phyloP scores from a whole-genome alignment of 176 grass and related monocot genomes.

The Paspalum notatum region DNA sequence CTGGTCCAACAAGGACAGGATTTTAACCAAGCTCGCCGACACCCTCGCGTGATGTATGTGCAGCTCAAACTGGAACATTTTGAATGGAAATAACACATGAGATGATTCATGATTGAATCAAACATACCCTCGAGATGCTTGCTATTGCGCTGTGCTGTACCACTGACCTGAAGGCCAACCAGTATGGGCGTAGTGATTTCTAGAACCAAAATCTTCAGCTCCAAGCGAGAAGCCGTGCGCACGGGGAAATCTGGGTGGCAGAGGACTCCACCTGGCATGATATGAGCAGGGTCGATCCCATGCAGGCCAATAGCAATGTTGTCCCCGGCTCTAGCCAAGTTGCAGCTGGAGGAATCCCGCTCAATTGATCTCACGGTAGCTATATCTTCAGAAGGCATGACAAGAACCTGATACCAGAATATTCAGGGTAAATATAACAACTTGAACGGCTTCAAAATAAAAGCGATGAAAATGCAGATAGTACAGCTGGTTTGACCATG shows the following conservation, averaged over 20 bases:
- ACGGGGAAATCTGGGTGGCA: constrained; percentile 81
- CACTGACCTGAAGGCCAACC: constrained; percentile 71
- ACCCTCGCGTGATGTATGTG: constrained; percentile 73
- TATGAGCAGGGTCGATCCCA: constrained; percentile 54
- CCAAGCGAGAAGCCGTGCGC: constrained; percentile 52
- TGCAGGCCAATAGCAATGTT: constrained; percentile 70
- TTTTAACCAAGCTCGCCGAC: constrained; percentile 61
- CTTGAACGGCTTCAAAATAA: background rate
- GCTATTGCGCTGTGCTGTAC: background rate
- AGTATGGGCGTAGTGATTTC: constrained; percentile 73
- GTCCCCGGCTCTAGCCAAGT: constrained; percentile 70
- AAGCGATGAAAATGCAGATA: background rate
- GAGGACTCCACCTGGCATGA: constrained; percentile 63
- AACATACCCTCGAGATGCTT: background rate
- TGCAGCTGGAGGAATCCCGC: constrained; percentile 59
- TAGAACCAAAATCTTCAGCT: constrained; percentile 79
- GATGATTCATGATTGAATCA: background rate
- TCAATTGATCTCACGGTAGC: constrained; percentile 57
- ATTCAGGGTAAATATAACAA: background rate
- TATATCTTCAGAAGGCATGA: constrained; percentile 74
- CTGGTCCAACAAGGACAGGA: constrained; percentile 66
- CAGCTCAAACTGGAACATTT: constrained; percentile 72
- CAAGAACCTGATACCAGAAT: constrained; percentile 56
- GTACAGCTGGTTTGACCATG: background rate
- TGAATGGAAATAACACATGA: background rate